Evolutionary conservation across 169 alveolate genomes (phyloP).

Genomic region (Eimeria acervulina): DNA sequence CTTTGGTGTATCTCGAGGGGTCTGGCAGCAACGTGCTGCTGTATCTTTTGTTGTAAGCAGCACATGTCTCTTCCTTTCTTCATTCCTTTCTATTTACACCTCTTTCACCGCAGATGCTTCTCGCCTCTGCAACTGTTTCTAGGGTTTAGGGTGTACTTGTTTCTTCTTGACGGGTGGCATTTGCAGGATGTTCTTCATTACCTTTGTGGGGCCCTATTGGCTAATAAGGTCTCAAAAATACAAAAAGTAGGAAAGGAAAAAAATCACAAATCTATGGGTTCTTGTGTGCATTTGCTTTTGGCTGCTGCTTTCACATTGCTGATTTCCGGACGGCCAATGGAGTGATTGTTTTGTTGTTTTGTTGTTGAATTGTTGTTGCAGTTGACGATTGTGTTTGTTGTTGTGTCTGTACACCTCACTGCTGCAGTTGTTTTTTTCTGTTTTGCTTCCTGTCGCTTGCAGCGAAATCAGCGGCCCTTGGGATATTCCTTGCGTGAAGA

Average conservation of each 20-base stretch:
- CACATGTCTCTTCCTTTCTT: background rate
- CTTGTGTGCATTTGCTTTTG: no score
- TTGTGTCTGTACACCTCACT: background rate
- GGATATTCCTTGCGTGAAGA: constrained; percentile 66
- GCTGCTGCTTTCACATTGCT: background rate
- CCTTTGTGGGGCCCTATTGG: constrained; percentile 81
- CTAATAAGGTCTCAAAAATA: constrained; percentile 70
- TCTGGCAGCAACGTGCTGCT: constrained; percentile 63
- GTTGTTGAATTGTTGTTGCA: background rate
- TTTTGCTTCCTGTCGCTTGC: background rate
- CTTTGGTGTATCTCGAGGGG: constrained; percentile 38
- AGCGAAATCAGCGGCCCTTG: constrained; percentile 78
- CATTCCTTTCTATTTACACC: background rate
- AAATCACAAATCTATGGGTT: background rate
- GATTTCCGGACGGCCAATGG: no score
- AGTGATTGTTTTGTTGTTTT: background rate
- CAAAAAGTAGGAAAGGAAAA: constrained; percentile 21
- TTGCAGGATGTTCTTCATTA: constrained; percentile 70
- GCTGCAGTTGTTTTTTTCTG: background rate
- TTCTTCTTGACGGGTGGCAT: background rate
- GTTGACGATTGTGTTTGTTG: background rate
- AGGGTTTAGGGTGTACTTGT: background rate
- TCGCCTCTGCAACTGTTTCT: background rate
- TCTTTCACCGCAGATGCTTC: background rate
- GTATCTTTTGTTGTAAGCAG: constrained; percentile 48